Percentiles rank a stretch among this genome's conserved stretches.
Evolutionary conservation across 2,329 filamentous ascomycete species (phyloP).

Genomic region (Fusarium temperatum): DNA sequence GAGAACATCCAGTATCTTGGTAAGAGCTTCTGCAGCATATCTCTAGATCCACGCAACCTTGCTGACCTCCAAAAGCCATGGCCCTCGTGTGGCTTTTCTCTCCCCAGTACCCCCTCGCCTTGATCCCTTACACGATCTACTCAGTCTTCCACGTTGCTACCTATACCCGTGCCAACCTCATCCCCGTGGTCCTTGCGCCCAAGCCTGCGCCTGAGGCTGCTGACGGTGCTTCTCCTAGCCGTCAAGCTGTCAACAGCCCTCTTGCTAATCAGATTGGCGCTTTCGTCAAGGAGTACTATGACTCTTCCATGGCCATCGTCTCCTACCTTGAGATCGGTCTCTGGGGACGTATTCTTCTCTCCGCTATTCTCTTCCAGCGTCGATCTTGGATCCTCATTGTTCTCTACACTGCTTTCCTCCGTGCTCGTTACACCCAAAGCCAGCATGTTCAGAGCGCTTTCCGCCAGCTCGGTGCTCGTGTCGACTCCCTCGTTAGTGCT

Average conservation of each 20-base stretch:
- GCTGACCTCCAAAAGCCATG: conserved; percentile 70
- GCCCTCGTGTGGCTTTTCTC: conserved; percentile 94
- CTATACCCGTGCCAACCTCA: conserved; percentile 91
- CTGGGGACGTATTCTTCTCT: conserved; percentile 83
- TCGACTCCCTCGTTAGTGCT: conserved; percentile 84
- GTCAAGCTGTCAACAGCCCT: conserved; percentile 62
- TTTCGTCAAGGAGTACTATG: conserved; percentile 99
- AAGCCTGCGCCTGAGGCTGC: conserved; percentile 63
- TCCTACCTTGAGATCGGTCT: conserved; percentile 87
- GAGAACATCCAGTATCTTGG: conserved; percentile 98
- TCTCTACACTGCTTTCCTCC: conserved; percentile 91
- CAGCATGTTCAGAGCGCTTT: conserved; percentile 89
- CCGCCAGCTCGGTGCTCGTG: conserved; percentile 73
- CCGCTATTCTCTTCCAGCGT: conserved; percentile 86
- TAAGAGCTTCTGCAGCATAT: conserved; percentile 57
- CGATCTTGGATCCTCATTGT: conserved; percentile 88
- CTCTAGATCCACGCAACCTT: background rate
- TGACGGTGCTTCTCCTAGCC: conserved; percentile 58
- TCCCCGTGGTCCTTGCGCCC: conserved; percentile 83
- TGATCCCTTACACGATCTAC: conserved; percentile 96
- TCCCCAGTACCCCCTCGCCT: conserved; percentile 86
- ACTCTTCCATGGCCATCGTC: conserved; percentile 93
- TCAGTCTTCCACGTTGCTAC: conserved; percentile 98
- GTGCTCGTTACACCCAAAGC: conserved; percentile 89
- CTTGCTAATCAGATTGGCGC: conserved; percentile 84